A percentile compares a stretch with the other conserved stretches of the same genome.
Conservation (phyloP, 1,284 basidiomycete species). For the Golubevia sp. region DNA sequence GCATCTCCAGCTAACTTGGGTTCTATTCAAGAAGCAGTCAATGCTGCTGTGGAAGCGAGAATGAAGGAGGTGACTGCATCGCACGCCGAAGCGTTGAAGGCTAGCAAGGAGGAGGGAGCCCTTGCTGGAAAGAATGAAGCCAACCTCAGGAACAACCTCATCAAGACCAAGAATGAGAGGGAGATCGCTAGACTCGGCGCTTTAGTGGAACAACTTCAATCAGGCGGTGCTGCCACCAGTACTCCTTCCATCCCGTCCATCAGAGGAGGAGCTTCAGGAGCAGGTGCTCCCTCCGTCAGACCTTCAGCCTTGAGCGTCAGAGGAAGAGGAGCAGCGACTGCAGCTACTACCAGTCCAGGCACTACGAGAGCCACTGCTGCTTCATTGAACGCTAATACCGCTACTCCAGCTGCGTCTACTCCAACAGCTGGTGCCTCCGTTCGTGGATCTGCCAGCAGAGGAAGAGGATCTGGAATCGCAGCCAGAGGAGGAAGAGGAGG, state of each 20-base stretch:
- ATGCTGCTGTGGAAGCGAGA: conserved; percentile 40
- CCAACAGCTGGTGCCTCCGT: neutral
- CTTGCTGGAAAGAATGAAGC: conserved; percentile 60
- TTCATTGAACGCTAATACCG: neutral
- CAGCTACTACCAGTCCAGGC: neutral
- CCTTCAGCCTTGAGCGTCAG: neutral
- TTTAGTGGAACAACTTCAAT: conserved; percentile 49
- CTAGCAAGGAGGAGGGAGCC: conserved; percentile 44
- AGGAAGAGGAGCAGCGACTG: neutral
- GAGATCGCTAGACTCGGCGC: conserved; percentile 49
- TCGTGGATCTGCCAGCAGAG: neutral
- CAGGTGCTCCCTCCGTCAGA: conserved; percentile 1
- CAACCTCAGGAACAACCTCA: conserved; percentile 50
- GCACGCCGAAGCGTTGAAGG: conserved; percentile 39
- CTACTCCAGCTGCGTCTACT: neutral
- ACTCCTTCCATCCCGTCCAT: conserved; percentile 22
- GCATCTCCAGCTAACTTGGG: conserved; percentile 19
- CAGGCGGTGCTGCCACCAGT: conserved; percentile 11
- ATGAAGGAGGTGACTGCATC: conserved; percentile 42
- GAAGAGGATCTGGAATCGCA: neutral
- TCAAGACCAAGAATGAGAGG: conserved; percentile 55
- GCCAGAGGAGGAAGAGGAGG: neutral
- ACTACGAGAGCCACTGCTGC: neutral
- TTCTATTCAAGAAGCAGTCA: conserved; percentile 12
- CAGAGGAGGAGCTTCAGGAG: conserved; percentile 22